phyloP scores from a whole-genome alignment of 148 eudicot species.

The Agrostemma githago region DNA sequence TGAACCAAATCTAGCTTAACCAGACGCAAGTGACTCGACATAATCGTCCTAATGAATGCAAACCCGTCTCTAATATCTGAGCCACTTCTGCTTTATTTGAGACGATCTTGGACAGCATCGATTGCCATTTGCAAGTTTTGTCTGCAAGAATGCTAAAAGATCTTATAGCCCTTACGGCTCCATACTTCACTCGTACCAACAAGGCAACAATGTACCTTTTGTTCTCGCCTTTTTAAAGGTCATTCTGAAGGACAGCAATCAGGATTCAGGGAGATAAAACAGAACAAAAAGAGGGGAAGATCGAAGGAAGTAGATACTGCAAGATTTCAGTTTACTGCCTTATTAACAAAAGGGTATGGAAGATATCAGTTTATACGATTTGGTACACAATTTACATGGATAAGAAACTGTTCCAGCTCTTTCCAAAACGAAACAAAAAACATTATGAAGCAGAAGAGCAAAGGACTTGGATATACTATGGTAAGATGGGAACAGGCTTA shows the following conservation, averaged over 20 bases:
- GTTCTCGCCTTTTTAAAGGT: neutral
- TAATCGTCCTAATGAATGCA: too few relatives aligned
- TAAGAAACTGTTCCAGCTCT: slow-evolving; percentile 36
- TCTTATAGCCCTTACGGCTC: too few relatives aligned
- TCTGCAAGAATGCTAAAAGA: too few relatives aligned
- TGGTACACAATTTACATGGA: slow-evolving; percentile 31
- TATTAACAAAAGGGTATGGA: slow-evolving; percentile 18
- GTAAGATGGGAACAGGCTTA: neutral
- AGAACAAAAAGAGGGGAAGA: neutral
- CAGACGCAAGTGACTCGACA: too few relatives aligned
- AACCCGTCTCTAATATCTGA: too few relatives aligned
- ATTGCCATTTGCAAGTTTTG: too few relatives aligned
- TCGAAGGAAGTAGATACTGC: too few relatives aligned
- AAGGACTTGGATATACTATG: neutral
- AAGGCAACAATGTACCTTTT: neutral
- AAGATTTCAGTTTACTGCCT: slow-evolving; percentile 17
- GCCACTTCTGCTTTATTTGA: too few relatives aligned
- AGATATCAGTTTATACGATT: slow-evolving; percentile 3
- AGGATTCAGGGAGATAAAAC: neutral
- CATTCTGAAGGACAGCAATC: neutral
- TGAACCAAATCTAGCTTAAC: too few relatives aligned
- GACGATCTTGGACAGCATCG: too few relatives aligned
- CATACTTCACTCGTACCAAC: too few relatives aligned
- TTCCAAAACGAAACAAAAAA: slow-evolving; percentile 19
- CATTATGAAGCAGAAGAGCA: neutral